These are phyloP conservation scores for Cryptococcus sp. DNA, from an alignment of 1,284 basidiomycete species.

Conservation along the genomic window DNA sequence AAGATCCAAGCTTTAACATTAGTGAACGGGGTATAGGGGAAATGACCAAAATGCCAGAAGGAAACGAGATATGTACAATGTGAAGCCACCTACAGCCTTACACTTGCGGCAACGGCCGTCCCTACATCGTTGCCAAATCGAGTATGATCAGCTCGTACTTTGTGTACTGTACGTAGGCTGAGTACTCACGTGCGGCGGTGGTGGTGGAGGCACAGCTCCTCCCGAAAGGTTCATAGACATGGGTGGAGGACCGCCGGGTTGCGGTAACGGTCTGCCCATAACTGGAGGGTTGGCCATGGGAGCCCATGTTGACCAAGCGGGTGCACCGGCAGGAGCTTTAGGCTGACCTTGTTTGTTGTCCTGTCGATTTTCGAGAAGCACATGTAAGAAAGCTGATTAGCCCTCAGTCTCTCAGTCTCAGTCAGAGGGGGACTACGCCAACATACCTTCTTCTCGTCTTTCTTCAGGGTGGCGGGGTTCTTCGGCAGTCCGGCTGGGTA, in stretches of 20 bases:
- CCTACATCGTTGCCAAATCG: conserved; percentile 2
- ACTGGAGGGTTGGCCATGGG: conserved; percentile 18
- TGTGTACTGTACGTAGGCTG: background rate
- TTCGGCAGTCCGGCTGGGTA: conserved; percentile 43
- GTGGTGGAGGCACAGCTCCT: conserved; percentile 19
- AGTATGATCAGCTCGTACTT: background rate
- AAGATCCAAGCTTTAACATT: background rate
- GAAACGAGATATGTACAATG: background rate
- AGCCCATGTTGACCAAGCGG: conserved; percentile 21
- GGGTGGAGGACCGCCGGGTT: conserved; percentile 14
- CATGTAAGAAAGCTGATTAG: background rate
- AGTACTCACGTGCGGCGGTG: conserved; percentile 17
- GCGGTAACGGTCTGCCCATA: conserved; percentile 20
- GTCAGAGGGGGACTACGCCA: background rate
- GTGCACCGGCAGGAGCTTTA: conserved; percentile 18
- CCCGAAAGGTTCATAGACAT: conserved; percentile 14
- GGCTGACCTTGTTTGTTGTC: conserved; percentile 9
- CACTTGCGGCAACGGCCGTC: conserved; percentile 18
- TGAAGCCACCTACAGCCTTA: background rate
- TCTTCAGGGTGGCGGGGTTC: conserved; percentile 28
- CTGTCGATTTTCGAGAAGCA: background rate
- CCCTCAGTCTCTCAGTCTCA: too few species aligned
- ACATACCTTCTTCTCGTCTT: conserved; percentile 26
- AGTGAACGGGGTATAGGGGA: background rate
- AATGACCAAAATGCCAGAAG: background rate